Percentiles rank a stretch among this genome's conserved stretches.
phyloP scores from a whole-genome alignment of 192 early-diverging fungal genomes.

The Coemansia sp. region DNA sequence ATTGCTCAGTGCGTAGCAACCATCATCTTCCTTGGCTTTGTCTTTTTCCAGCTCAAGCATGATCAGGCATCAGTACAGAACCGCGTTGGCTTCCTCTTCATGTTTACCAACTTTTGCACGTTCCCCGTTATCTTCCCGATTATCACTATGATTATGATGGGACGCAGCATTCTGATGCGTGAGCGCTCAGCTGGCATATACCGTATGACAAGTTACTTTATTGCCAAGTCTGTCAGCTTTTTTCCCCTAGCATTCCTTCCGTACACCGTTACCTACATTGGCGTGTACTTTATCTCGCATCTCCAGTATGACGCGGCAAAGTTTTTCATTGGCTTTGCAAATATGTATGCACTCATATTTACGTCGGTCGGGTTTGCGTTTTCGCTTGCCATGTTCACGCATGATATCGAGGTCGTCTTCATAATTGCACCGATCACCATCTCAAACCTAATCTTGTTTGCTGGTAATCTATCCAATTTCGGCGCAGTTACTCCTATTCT shows the following conservation, averaged over 20 bases:
- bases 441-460: conserved; percentile 9
- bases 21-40: conserved; percentile 52
- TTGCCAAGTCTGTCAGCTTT: conserved; percentile 59
- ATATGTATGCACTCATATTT: conserved; percentile 31
- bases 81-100: conserved; percentile 46
- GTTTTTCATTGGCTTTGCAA: conserved; percentile 19
- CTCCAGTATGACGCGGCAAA: conserved; percentile 27
- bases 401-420: conserved; percentile 33
- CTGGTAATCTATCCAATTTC: conserved; percentile 30
- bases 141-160: conserved; percentile 38
- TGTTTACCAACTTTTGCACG: conserved; percentile 51
- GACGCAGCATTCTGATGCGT: conserved; percentile 55
- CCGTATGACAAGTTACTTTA: conserved; percentile 59
- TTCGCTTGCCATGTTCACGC: conserved; percentile 31
- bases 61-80: no score
- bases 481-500: conserved; percentile 41
- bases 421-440: conserved; percentile 35
- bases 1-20: conserved; percentile 46
- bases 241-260: conserved; percentile 40
- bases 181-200: conserved; percentile 65
- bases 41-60: conserved; percentile 55
- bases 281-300: conserved; percentile 46
- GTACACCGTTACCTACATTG: conserved; percentile 31
- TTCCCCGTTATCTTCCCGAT: conserved; percentile 58
- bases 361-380: conserved; percentile 39